Evolutionary conservation across 495 filamentous ascomycete genomes (phyloP).

Genomic region (Penicillium tannophilum): DNA sequence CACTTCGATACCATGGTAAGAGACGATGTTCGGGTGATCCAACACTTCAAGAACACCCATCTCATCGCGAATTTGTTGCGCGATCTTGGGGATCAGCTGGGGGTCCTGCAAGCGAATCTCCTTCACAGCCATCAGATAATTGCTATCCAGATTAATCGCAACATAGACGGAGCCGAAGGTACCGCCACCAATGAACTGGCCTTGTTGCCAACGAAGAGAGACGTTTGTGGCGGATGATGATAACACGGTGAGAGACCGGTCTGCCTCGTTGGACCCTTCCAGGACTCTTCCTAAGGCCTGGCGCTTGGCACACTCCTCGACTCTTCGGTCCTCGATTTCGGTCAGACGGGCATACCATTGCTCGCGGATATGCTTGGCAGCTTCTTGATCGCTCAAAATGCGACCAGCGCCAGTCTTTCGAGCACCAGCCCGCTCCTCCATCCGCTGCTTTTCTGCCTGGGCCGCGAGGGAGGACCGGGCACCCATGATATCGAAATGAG

Average conservation of each 20-base stretch:
- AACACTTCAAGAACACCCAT: conserved; percentile 95
- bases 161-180: conserved; percentile 97
- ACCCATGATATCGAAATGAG: conserved; percentile 99
- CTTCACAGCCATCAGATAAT: conserved; percentile 97
- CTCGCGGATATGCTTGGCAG: conserved; percentile 67
- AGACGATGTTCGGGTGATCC: conserved; percentile 96
- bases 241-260: conserved; percentile 89
- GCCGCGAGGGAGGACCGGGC: conserved; percentile 90
- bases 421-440: conserved; percentile 75
- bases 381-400: conserved; percentile 83
- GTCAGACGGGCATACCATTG: conserved; percentile 69
- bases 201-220: conserved; percentile 94
- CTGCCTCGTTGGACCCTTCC: conserved; percentile 92
- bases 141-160: conserved; percentile 94
- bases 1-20: conserved; percentile 96
- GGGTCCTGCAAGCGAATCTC: conserved; percentile 97
- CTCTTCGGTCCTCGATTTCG: conserved; percentile 75
- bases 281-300: conserved; percentile 87
- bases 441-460: conserved; percentile 82
- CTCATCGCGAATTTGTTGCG: conserved; percentile 91
- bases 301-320: conserved; percentile 80
- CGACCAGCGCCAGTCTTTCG: conserved; percentile 73
- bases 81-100: conserved; percentile 90
- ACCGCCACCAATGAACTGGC: conserved; percentile 93
- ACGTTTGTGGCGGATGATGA: conserved; percentile 94